Percentiles rank a stretch among this genome's conserved stretches.
phyloP scores from a whole-genome alignment of 805 yeast genomes.

The Candida maesae region DNA sequence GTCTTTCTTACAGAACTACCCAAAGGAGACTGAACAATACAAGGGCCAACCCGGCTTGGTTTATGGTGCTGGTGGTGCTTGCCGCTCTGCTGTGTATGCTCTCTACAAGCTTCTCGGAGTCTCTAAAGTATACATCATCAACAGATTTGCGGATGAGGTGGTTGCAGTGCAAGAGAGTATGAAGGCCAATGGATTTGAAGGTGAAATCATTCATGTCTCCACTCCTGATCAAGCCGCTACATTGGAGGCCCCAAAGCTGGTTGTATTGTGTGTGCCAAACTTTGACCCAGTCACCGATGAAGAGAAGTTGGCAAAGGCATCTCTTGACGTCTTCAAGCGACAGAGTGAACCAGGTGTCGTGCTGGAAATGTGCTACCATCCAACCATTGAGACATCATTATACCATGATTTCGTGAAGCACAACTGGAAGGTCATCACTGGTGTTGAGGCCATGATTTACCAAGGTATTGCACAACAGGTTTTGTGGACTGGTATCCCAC shows the following conservation, averaged over 20 bases:
- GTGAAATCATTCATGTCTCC: constrained; percentile 24
- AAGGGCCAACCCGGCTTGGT: constrained; percentile 22
- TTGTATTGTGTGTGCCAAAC: constrained; percentile 25
- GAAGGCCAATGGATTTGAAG: constrained; percentile 22
- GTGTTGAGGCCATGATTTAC: constrained; percentile 28
- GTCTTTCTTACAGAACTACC: constrained; percentile 20
- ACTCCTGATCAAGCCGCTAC: constrained; percentile 20
- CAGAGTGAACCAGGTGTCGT: constrained; percentile 20
- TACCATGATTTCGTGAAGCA: constrained; percentile 15
- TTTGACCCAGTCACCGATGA: constrained; percentile 18
- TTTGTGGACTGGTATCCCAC: constrained; percentile 24
- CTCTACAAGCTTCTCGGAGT: constrained; percentile 22
- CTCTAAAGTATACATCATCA: constrained; percentile 24
- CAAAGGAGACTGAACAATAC: constrained; percentile 13
- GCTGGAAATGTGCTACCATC: constrained; percentile 27
- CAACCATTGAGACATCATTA: constrained; percentile 20
- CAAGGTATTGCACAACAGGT: constrained; percentile 27
- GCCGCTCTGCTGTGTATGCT: constrained; percentile 27
- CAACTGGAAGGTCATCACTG: constrained; percentile 24
- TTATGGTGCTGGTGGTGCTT: constrained; percentile 29
- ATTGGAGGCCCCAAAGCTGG: constrained; percentile 18
- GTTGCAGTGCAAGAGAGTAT: constrained; percentile 16
- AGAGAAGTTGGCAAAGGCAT: constrained; percentile 21
- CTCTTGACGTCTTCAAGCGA: constrained; percentile 21
- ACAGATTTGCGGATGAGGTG: constrained; percentile 24